A percentile compares a stretch with the other conserved stretches of the same genome.
Evolutionary conservation across 495 filamentous ascomycete species (phyloP).

Genomic region (Alectoria sarmentosa): DNA sequence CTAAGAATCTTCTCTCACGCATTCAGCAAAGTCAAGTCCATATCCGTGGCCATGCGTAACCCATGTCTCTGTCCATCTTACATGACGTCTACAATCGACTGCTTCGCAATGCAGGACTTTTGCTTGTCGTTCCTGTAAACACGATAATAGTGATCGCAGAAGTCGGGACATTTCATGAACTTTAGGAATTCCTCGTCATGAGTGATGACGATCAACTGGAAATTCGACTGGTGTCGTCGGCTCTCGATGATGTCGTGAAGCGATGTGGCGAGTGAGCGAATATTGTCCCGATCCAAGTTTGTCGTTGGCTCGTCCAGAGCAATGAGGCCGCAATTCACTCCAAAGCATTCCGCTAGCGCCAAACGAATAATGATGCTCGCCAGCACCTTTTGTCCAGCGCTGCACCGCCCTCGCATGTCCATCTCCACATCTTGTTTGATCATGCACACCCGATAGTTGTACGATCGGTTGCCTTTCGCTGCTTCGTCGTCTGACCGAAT

Average conservation of each 20-base stretch:
- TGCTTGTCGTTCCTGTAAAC: slow-evolving; percentile 77
- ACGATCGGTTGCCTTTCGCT: slow-evolving; percentile 67
- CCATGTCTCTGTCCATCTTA: slow-evolving; percentile 6
- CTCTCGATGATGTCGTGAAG: slow-evolving; percentile 82
- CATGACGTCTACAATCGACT: slow-evolving; percentile 54
- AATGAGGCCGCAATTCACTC: slow-evolving; percentile 91
- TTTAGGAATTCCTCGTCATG: slow-evolving; percentile 96
- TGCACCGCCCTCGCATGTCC: slow-evolving; percentile 99
- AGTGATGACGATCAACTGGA: slow-evolving; percentile 97
- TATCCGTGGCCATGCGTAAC: background rate
- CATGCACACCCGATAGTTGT: slow-evolving; percentile 99
- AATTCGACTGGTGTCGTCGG: slow-evolving; percentile 81
- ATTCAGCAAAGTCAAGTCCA: background rate
- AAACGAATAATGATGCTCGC: slow-evolving; percentile 97
- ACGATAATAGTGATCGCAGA: slow-evolving; percentile 84
- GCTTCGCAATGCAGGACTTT: slow-evolving; percentile 75
- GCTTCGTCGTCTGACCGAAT: slow-evolving; percentile 85
- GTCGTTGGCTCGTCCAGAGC: slow-evolving; percentile 97
- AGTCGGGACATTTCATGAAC: slow-evolving; percentile 91
- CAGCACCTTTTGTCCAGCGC: slow-evolving; percentile 91
- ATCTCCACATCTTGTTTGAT: slow-evolving; percentile 94
- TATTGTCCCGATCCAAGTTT: slow-evolving; percentile 93
- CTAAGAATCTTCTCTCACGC: background rate
- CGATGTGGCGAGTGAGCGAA: slow-evolving; percentile 74
- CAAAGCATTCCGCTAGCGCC: slow-evolving; percentile 94